Conservation (phyloP, 345 rosid species). For the Ceriops decandra region DNA sequence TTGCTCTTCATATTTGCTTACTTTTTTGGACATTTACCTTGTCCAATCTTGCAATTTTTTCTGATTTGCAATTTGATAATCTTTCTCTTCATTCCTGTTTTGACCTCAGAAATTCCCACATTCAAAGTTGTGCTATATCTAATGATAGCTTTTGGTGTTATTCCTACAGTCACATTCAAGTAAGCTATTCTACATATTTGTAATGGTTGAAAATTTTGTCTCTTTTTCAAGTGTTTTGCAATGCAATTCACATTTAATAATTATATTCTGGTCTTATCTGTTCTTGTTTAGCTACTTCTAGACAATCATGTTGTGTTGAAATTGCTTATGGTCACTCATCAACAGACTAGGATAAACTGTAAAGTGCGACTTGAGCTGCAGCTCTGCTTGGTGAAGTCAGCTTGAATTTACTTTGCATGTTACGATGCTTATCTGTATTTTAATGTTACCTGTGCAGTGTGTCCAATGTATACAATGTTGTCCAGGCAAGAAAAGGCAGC, state of each 20-base stretch:
- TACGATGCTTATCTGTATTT: neutral
- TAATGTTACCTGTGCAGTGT: constrained; percentile 43
- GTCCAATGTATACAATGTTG: constrained; percentile 70
- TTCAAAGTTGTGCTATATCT: constrained; percentile 50
- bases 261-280: neutral
- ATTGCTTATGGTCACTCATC: neutral
- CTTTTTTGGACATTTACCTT: neutral
- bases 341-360: neutral
- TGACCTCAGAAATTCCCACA: constrained; percentile 53
- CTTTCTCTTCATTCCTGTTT: constrained; percentile 6
- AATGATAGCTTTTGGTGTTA: constrained; percentile 67
- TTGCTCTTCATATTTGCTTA: too few species aligned
- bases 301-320: neutral
- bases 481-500: constrained; percentile 79
- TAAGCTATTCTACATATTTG: constrained; percentile 38
- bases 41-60: neutral
- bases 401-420: constrained; percentile 12
- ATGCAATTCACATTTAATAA: too few species aligned
- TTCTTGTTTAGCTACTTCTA: neutral
- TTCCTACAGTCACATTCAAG: constrained; percentile 83
- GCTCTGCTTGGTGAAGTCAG: constrained; percentile 4
- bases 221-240: too few species aligned
- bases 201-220: neutral
- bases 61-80: neutral
- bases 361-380: neutral